Evolutionary conservation across 305 asterid species (phyloP).

Genomic region (Striga hermonthica): DNA sequence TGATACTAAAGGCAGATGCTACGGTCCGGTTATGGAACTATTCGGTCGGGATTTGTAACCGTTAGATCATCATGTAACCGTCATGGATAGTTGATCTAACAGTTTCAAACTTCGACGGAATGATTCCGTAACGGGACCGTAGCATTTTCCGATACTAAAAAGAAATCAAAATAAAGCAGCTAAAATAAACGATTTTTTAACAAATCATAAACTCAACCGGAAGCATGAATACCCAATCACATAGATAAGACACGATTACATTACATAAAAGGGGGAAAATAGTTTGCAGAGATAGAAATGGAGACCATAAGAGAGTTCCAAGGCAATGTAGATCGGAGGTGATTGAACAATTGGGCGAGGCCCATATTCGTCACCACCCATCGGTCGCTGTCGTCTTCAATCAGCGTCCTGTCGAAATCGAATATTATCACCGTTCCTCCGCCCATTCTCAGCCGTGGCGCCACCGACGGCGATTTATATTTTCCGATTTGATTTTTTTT

Average conservation of each 20-base stretch:
- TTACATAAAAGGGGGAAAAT: not conserved
- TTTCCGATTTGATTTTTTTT: not conserved
- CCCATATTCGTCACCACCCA: slow-evolving; percentile 67
- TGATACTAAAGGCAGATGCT: too few species aligned
- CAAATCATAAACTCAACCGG: not conserved
- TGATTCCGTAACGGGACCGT: too few species aligned
- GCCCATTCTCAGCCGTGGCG: slow-evolving; percentile 30
- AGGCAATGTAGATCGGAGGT: slow-evolving; percentile 54
- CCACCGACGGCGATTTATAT: slow-evolving; percentile 4
- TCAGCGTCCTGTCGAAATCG: slow-evolving; percentile 68
- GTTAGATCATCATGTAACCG: too few species aligned
- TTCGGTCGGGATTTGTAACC: too few species aligned
- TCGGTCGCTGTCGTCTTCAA: slow-evolving; percentile 67
- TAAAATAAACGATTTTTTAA: not conserved
- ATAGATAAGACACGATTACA: not conserved
- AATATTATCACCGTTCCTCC: slow-evolving; percentile 43
- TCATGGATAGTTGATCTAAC: too few species aligned
- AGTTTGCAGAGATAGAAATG: not conserved
- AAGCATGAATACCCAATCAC: too few species aligned
- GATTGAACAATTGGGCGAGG: slow-evolving; percentile 48
- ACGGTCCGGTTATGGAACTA: too few species aligned
- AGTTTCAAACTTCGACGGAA: too few species aligned
- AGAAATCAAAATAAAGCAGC: not conserved
- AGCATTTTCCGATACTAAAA: too few species aligned
- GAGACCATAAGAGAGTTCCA: slow-evolving; percentile 78